These are phyloP conservation scores for Cyberlindnera mississippiensis DNA, from an alignment of 805 yeast species.

Conservation along the genomic window DNA sequence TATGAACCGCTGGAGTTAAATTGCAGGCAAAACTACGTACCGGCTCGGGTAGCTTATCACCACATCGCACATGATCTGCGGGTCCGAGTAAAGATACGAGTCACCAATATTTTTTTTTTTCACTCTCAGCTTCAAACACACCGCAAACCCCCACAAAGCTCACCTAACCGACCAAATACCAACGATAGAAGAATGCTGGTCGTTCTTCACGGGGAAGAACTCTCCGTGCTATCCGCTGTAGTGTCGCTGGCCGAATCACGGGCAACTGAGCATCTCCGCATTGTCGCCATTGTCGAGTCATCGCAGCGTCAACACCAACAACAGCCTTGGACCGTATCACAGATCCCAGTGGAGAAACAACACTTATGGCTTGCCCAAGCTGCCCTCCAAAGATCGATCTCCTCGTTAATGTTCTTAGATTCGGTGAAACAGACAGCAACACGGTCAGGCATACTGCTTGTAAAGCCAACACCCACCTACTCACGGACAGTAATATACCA, in stretches of 20 bases:
- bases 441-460: not conserved
- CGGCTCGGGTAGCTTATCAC: too few relatives aligned
- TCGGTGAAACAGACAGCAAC: not conserved
- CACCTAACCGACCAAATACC: too few relatives aligned
- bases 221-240: not conserved
- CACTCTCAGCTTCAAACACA: too few relatives aligned
- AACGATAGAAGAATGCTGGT: constrained; percentile 8
- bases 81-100: too few relatives aligned
- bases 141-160: not conserved
- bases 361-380: constrained; percentile 1
- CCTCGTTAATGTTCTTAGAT: constrained; percentile 11
- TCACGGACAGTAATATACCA: constrained; percentile 5
- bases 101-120: too few relatives aligned
- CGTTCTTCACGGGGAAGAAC: not conserved
- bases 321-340: constrained; percentile 8
- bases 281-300: not conserved
- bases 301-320: not conserved
- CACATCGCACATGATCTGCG: too few relatives aligned
- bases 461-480: constrained; percentile 6
- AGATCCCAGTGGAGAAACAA: not conserved
- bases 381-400: constrained; percentile 4
- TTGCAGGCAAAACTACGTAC: too few relatives aligned
- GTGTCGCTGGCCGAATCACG: not conserved
- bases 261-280: not conserved
- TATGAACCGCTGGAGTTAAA: too few relatives aligned